Evolutionary conservation across 2,329 filamentous ascomycete species (phyloP).

Genomic region (Cyclaneusma minus): DNA sequence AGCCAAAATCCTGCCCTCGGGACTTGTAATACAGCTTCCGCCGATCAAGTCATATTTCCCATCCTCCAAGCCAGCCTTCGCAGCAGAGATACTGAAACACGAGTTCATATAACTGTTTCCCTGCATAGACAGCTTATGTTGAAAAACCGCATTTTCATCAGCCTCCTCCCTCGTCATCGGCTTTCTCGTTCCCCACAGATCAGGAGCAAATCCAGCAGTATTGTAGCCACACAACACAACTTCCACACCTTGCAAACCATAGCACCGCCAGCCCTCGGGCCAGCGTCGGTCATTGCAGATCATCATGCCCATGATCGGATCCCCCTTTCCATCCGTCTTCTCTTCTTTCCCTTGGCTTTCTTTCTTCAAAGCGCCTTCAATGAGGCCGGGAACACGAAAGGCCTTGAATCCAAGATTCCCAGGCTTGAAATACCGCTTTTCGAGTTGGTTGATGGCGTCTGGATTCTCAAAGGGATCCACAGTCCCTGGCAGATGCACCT

Average conservation of each 20-base stretch:
- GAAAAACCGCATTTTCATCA: constrained; percentile 30
- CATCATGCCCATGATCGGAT: constrained; percentile 37
- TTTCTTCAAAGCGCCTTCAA: constrained; percentile 22
- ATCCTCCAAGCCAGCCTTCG: constrained; percentile 33
- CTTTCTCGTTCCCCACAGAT: constrained; percentile 25
- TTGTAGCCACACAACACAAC: constrained; percentile 33
- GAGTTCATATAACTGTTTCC: constrained; percentile 36
- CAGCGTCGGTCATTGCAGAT: constrained; percentile 40
- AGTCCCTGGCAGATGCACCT: constrained; percentile 37
- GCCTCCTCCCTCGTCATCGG: constrained; percentile 26
- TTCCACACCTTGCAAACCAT: constrained; percentile 34
- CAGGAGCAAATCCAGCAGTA: constrained; percentile 30
- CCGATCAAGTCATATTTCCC: constrained; percentile 32
- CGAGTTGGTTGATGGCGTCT: constrained; percentile 33
- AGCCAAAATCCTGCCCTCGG: constrained; percentile 32
- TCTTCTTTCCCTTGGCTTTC: constrained; percentile 9
- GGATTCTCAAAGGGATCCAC: constrained; percentile 32
- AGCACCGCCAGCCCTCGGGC: constrained; percentile 35
- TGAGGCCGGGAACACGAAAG: constrained; percentile 31
- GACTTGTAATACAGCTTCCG: constrained; percentile 30
- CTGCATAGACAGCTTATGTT: constrained; percentile 34
- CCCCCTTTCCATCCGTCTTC: constrained; percentile 21
- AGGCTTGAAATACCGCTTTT: constrained; percentile 37
- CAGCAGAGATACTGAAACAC: constrained; percentile 32
- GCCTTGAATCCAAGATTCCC: constrained; percentile 36